Base-by-base conservation (phyloP, 129 eudicot genomes). In the carrot (Daucus carota) region DNA sequence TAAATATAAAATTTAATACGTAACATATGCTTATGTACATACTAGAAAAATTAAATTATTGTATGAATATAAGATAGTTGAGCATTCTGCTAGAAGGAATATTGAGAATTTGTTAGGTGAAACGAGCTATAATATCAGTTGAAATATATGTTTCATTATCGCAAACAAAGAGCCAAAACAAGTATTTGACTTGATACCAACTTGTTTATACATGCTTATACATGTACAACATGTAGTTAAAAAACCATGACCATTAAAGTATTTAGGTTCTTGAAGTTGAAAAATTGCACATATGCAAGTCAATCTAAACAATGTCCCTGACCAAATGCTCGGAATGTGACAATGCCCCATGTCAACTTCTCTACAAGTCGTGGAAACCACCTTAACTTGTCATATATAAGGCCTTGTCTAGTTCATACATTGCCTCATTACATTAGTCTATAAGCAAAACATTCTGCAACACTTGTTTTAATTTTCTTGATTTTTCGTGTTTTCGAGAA, bases 341-440 rank as follows among this genome's bases (percentile, higher is more conserved):
- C 52, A 50, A 10, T 54, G 31, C 24, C 78, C 78, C 45, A 54
- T 54, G 69, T 75, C 78, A 75, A 73, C 70, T 70, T 40, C 43
- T 9, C 41, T 29, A 63, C 36, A 57, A 71, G 87, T 88, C 89
- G 89, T 85, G 92, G 81, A 73, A 78, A 33, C 89, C 92, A 88
- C 87, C 77, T 85, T 75, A 81, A 41, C 73, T 44, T 3, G 22
- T 46, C 34, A 59, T 44, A 43, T 70, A 41, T 75, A 54, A 45
- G 42, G 34, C 79, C 78, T 63, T 26, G 40, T 14, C 28, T 15
- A 28, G 69, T 62, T 0, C 29, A 65, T 72, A 72, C 5, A 74
- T 34, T 57, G 73, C n/a, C 31, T 60, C 59, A 28, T 50, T 47
- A 6, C 12, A 32, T 73, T 8, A 42, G 10, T 43, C 20, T 54